Evolutionary conservation across 2,329 filamentous ascomycete species (phyloP).

Genomic region (Shiraia bambusicola): DNA sequence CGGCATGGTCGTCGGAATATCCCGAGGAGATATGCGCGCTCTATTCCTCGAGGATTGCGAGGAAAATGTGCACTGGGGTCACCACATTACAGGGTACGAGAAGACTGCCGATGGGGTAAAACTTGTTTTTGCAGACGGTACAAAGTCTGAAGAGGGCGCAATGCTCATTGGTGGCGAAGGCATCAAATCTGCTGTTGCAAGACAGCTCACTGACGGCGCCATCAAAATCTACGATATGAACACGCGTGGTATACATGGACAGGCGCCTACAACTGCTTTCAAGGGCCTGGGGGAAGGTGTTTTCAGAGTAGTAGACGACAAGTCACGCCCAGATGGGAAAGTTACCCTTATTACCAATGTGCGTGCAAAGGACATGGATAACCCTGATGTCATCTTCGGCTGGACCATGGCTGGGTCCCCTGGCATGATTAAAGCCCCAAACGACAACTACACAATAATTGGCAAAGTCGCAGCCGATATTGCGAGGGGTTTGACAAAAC

Average conservation of each 20-base stretch:
- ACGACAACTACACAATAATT: conserved; percentile 61
- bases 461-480: conserved; percentile 60
- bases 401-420: conserved; percentile 64
- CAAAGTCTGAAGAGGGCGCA: conserved; percentile 58
- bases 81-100: conserved; percentile 61
- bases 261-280: conserved; percentile 64
- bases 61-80: conserved; percentile 56
- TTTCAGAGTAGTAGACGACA: conserved; percentile 56
- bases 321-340: conserved; percentile 44
- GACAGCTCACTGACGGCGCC: conserved; percentile 59
- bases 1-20: conserved; percentile 63
- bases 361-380: conserved; percentile 59
- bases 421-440: conserved; percentile 59
- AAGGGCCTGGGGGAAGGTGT: conserved; percentile 65
- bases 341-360: conserved; percentile 66
- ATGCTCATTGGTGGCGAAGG: conserved; percentile 65
- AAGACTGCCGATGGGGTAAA: conserved; percentile 56
- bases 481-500: conserved; percentile 55
- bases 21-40: conserved; percentile 63
- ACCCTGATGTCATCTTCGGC: conserved; percentile 59
- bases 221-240: conserved; percentile 66
- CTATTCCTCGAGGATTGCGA: conserved; percentile 61
- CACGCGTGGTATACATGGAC: conserved; percentile 65
- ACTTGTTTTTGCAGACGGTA: conserved; percentile 62
- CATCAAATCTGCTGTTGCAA: conserved; percentile 61